Conservation (phyloP, 2,329 filamentous ascomycete species). For the Stylonectria norvegica region DNA sequence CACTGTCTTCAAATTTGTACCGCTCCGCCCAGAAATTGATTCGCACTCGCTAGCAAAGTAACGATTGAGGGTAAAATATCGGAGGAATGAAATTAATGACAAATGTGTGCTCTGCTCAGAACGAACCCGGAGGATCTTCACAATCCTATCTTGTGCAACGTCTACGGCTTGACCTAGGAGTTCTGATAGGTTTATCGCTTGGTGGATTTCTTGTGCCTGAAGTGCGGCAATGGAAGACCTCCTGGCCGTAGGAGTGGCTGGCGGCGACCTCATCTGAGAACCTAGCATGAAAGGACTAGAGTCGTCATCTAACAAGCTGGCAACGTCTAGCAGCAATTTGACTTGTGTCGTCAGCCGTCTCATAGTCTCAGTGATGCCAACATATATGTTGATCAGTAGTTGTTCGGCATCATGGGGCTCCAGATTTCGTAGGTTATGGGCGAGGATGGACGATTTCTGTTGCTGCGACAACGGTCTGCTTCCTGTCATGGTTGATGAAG, state of each 20-base stretch:
- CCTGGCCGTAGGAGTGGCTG: constrained; percentile 29
- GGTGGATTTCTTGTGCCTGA: constrained; percentile 69
- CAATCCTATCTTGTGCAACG: constrained; percentile 71
- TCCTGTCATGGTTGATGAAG: constrained; percentile 70
- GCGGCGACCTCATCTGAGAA: constrained; percentile 53
- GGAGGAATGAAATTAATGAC: constrained; percentile 66
- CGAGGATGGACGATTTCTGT: constrained; percentile 84
- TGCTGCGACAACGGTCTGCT: constrained; percentile 70
- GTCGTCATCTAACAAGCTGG: constrained; percentile 63
- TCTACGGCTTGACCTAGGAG: constrained; percentile 78
- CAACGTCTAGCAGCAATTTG: constrained; percentile 89
- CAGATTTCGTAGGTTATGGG: constrained; percentile 80
- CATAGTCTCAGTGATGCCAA: constrained; percentile 81
- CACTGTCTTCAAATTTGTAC: constrained; percentile 72
- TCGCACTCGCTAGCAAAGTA: constrained; percentile 86
- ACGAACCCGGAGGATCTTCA: constrained; percentile 73
- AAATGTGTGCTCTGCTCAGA: constrained; percentile 69
- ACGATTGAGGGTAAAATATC: constrained; percentile 79
- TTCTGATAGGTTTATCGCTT: constrained; percentile 72
- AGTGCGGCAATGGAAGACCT: constrained; percentile 29
- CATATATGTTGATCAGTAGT: constrained; percentile 78
- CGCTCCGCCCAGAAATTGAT: constrained; percentile 74
- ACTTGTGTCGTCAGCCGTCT: constrained; percentile 84
- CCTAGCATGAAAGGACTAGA: constrained; percentile 47
- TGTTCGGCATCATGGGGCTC: constrained; percentile 81